These are phyloP conservation scores for Peronosclerospora sorghi DNA, from an alignment of 352 stramenopile genomes.

Conservation along the genomic window DNA sequence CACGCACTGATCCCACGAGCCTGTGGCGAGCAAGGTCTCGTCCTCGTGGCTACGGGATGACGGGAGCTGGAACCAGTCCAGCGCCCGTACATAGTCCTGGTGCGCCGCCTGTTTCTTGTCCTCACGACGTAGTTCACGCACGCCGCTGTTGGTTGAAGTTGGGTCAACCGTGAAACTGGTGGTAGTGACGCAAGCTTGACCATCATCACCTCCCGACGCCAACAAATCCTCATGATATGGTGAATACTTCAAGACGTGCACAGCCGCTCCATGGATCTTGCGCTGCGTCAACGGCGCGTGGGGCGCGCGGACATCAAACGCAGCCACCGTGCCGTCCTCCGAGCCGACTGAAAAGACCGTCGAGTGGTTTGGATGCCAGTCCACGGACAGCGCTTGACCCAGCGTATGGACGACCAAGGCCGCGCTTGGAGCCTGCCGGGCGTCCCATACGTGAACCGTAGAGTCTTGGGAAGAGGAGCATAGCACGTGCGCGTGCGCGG, in stretches of 20 bases:
- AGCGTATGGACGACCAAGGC: slow-evolving; percentile 29
- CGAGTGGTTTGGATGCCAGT: slow-evolving; percentile 58
- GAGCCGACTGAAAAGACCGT: slow-evolving; percentile 50
- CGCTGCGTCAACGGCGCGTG: slow-evolving; percentile 29
- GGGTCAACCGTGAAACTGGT: slow-evolving; percentile 19
- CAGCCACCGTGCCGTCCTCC: slow-evolving; percentile 51
- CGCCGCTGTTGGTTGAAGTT: slow-evolving; percentile 8
- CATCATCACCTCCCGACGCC: slow-evolving; percentile 54
- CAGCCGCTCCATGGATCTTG: slow-evolving; percentile 27
- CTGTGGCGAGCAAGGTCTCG: slow-evolving; percentile 27
- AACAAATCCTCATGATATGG: slow-evolving; percentile 45
- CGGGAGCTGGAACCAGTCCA: slow-evolving; percentile 44
- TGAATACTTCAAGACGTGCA: slow-evolving; percentile 64
- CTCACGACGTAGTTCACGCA: slow-evolving; percentile 11
- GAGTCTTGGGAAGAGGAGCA: slow-evolving; percentile 55
- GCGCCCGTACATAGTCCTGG: slow-evolving; percentile 56
- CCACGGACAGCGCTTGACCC: slow-evolving; percentile 37
- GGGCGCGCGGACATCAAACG: slow-evolving; percentile 53
- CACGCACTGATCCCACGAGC: slow-evolving; percentile 58
- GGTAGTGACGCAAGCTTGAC: slow-evolving; percentile 30
- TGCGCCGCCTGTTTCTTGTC: slow-evolving; percentile 23
- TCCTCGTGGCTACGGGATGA: slow-evolving; percentile 3
- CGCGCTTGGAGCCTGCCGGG: slow-evolving; percentile 32
- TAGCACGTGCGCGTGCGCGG: slow-evolving; percentile 26
- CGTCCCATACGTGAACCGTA: slow-evolving; percentile 68